Conservation (phyloP, 208 protist genomes). For the Blechomonas ayalai region DNA sequence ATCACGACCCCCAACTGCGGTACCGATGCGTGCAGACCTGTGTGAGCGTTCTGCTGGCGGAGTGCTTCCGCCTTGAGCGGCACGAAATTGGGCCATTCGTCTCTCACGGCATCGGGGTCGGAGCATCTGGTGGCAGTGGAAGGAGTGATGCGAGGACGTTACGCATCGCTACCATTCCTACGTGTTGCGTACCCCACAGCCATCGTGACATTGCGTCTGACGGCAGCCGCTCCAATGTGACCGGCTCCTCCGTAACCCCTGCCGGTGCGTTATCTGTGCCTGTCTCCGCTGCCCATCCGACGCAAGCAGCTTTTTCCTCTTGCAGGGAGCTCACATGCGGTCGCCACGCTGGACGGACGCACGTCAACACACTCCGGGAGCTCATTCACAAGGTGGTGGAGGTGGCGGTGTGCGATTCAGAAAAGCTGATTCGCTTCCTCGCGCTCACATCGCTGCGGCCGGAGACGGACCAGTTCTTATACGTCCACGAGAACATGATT, state of each 20-base stretch:
- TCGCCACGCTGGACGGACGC: constrained; percentile 45
- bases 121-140: too few relatives aligned
- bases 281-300: too few relatives aligned
- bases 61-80: constrained; percentile 10
- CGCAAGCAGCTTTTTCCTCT: too few relatives aligned
- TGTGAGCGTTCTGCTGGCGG: constrained; percentile 30
- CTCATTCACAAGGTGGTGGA: constrained; percentile 59
- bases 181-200: too few relatives aligned
- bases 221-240: too few relatives aligned
- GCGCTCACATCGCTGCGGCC: constrained; percentile 41
- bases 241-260: too few relatives aligned
- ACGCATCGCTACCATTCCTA: too few relatives aligned
- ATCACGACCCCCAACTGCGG: constrained; percentile 47
- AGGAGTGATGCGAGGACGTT: too few relatives aligned
- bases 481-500: constrained; percentile 45
- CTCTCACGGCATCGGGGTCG: too few relatives aligned
- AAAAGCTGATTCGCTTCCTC: constrained; percentile 43
- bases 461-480: constrained; percentile 61
- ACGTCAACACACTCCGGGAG: constrained; percentile 55
- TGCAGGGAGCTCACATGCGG: too few relatives aligned
- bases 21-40: constrained; percentile 53
- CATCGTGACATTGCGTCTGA: too few relatives aligned
- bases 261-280: too few relatives aligned
- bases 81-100: neutral
- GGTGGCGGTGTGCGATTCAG: constrained; percentile 59